Percentiles rank a stretch among this genome's conserved stretches.
Evolutionary conservation across 768 basidiomycete species (phyloP).

Genomic region (Boletus sp.): DNA sequence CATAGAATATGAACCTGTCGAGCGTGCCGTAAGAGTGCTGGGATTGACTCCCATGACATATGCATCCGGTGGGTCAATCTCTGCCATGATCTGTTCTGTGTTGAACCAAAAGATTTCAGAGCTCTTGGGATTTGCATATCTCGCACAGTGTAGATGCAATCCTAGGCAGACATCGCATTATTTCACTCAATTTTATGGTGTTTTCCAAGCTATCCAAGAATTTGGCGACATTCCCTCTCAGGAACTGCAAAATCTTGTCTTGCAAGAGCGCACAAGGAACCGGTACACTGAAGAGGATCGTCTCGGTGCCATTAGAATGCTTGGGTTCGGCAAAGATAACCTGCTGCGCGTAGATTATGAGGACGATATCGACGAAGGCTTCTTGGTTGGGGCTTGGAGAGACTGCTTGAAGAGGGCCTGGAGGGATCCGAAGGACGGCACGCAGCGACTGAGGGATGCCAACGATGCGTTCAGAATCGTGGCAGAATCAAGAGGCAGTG

Average conservation of each 20-base stretch:
- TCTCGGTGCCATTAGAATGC: conserved; percentile 39
- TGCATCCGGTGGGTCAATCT: conserved; percentile 49
- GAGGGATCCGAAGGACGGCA: conserved; percentile 43
- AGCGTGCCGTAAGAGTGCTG: conserved; percentile 43
- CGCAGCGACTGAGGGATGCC: conserved; percentile 47
- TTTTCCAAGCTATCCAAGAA: conserved; percentile 49
- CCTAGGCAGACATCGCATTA: conserved; percentile 59
- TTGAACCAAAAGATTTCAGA: conserved; percentile 39
- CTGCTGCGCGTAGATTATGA: conserved; percentile 66
- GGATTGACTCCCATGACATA: conserved; percentile 68
- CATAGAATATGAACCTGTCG: conserved; percentile 38
- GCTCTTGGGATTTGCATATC: conserved; percentile 72
- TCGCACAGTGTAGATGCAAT: conserved; percentile 80
- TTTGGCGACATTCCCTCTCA: conserved; percentile 44
- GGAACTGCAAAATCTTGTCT: conserved; percentile 54
- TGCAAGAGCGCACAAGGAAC: conserved; percentile 58
- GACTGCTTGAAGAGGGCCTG: conserved; percentile 54
- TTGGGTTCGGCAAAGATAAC: conserved; percentile 67
- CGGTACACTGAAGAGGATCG: conserved; percentile 63
- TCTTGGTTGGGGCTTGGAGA: conserved; percentile 69
- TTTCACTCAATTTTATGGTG: conserved; percentile 54
- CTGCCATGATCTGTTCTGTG: not conserved
- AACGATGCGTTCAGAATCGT: conserved; percentile 69
- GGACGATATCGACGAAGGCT: conserved; percentile 62
- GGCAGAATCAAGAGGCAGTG: conserved; percentile 60